These are phyloP conservation scores for Vicia villosa DNA, from an alignment of 306 rosid genomes.

Conservation along the genomic window DNA sequence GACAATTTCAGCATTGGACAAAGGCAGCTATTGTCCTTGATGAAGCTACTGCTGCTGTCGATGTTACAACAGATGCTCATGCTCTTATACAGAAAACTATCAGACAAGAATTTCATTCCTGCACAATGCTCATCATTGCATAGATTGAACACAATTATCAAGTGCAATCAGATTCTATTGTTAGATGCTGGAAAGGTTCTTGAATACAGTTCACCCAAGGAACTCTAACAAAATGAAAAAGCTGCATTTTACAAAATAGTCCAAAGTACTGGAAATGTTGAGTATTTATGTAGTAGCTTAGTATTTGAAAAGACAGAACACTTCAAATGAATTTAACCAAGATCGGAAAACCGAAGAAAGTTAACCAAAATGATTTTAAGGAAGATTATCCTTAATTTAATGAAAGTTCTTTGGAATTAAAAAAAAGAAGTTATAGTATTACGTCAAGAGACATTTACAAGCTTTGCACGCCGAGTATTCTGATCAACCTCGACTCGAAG, in stretches of 20 bases:
- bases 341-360: slow-evolving; percentile 38
- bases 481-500: slow-evolving; percentile 72
- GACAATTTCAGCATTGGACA: slow-evolving; percentile 92
- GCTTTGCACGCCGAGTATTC: slow-evolving; percentile 65
- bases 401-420: too few relatives aligned
- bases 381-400: too few relatives aligned
- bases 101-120: slow-evolving; percentile 74
- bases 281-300: slow-evolving; percentile 60
- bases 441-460: slow-evolving; percentile 56
- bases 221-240: slow-evolving; percentile 57
- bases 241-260: slow-evolving; percentile 79
- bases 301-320: slow-evolving; percentile 45
- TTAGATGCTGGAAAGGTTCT: slow-evolving; percentile 78
- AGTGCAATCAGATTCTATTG: slow-evolving; percentile 68
- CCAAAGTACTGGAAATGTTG: slow-evolving; percentile 84
- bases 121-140: slow-evolving; percentile 89
- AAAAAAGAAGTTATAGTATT: neutral
- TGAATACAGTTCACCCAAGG: slow-evolving; percentile 65
- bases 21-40: slow-evolving; percentile 86
- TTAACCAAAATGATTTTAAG: too few relatives aligned
- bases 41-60: slow-evolving; percentile 93
- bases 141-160: slow-evolving; percentile 81
- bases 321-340: slow-evolving; percentile 30
- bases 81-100: slow-evolving; percentile 81
- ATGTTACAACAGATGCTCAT: slow-evolving; percentile 88